Base-by-base conservation (phyloP, 257 asterid species). In the Marsdenia floribunda region DNA sequence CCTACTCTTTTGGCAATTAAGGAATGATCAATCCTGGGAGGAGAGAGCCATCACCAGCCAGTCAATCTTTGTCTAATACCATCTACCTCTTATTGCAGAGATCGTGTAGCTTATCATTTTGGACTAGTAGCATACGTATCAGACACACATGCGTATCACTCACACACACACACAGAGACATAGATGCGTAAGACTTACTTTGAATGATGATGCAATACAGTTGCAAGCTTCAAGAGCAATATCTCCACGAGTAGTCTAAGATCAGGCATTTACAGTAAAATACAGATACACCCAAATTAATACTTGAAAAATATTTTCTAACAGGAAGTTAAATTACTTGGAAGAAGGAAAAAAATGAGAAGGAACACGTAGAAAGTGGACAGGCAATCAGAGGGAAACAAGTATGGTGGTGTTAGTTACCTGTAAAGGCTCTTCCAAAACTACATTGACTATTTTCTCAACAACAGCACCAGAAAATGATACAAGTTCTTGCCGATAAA, bases 151-250 rank as follows among this genome's bases (percentile, higher is more conserved):
- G 3, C 58, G 3, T 5, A 8, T 7, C 14, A 8, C 13, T 7
- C 14, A 8, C 13, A 12, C 54, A 52, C 19, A 16, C 2, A 52
- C 18, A 52, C 19, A 68, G 24, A 26, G 58, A 52, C 5, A 66
- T 19, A 19, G 33, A 61, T 53, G 64, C 55, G 65, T 13, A 47
- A 26, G 68, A 76, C 91, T 83, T 83, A 93, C 98, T 70, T 16
- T 81, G 81, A 90, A 90, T 33, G 91, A 83, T 74, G 91, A 87
- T 19, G 90, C 95, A 76, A 90, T 49, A 79, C 91, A 88, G 80
- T 88, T 82, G 77, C 97, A 93, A 77, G 86, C 91, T 85, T 90
- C 97, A 16, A 93, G 91, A 66, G 97, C 95, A 64, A 87, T 81
- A 82, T 79, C 82, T 70, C 96, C 98, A 65, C 88, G 89, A 52